Evolutionary conservation across 2,329 filamentous ascomycete genomes (phyloP).

Genomic region (Curvularia eragrostidis): DNA sequence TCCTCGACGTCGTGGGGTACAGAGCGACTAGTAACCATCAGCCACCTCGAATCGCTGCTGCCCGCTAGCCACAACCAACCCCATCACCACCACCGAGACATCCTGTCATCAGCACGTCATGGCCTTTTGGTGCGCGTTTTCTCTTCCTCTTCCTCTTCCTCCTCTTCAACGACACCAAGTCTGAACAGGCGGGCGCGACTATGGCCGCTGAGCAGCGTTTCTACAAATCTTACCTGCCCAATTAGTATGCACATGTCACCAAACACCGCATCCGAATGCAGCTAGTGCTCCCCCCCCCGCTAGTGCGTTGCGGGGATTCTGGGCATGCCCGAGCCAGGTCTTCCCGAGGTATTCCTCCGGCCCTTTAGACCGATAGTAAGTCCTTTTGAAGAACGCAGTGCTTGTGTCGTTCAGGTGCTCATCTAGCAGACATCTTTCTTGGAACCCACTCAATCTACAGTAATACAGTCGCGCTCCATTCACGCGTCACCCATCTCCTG

Average conservation of each 20-base stretch:
- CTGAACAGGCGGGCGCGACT: not conserved
- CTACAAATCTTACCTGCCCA: not conserved
- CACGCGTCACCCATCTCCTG: not conserved
- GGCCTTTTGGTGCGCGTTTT: not conserved
- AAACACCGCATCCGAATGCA: conserved; percentile 2
- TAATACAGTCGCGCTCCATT: not conserved
- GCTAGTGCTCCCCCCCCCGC: conserved; percentile 13
- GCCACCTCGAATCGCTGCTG: not conserved
- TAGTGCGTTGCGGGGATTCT: conserved; percentile 16
- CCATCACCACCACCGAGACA: not conserved
- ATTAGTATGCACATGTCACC: not conserved
- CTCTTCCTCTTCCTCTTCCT: too few species aligned
- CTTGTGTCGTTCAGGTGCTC: conserved; percentile 3
- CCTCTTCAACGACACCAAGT: not conserved
- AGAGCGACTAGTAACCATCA: not conserved
- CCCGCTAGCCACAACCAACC: not conserved
- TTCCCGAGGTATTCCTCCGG: conserved; percentile 14
- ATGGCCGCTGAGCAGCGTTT: not conserved
- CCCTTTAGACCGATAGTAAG: conserved; percentile 17
- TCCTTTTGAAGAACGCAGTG: conserved; percentile 1
- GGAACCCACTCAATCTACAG: not conserved
- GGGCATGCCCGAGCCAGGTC: conserved; percentile 8
- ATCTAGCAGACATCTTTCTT: not conserved
- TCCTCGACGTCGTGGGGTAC: not conserved
- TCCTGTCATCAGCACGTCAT: not conserved